These are phyloP conservation scores for Fonsecaea erecta DNA, from an alignment of 2,329 filamentous ascomycete species.

Conservation along the genomic window DNA sequence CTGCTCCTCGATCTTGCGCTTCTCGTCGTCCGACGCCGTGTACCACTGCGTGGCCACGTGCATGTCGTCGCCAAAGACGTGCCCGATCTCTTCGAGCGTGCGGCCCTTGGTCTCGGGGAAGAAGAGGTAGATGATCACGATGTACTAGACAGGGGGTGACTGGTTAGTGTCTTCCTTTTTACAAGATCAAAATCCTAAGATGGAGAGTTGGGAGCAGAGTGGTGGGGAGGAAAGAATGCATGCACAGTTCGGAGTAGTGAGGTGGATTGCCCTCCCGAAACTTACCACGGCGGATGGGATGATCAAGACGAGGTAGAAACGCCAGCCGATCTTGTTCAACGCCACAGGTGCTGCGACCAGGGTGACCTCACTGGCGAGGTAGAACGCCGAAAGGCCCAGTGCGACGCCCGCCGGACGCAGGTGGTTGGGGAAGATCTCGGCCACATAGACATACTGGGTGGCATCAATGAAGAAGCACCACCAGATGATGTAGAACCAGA, in stretches of 20 bases:
- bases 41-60: constrained; percentile 39
- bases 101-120: constrained; percentile 43
- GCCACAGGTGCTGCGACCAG: constrained; percentile 39
- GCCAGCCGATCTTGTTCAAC: constrained; percentile 43
- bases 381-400: constrained; percentile 31
- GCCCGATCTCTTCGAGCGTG: constrained; percentile 42
- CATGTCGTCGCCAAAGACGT: constrained; percentile 40
- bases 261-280: not conserved
- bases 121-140: constrained; percentile 41
- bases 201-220: no score
- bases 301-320: constrained; percentile 41
- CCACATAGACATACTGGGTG: constrained; percentile 32
- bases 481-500: constrained; percentile 49
- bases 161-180: constrained; percentile 33
- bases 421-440: constrained; percentile 35
- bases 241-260: no score
- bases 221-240: no score
- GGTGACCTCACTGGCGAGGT: constrained; percentile 30
- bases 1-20: constrained; percentile 28
- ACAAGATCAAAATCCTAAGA: no score
- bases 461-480: constrained; percentile 50
- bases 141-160: constrained; percentile 64
- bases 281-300: constrained; percentile 31
- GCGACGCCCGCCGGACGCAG: constrained; percentile 32
- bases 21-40: constrained; percentile 39